Base-by-base conservation (phyloP, 1,284 basidiomycete species). In the Apiotrichum laibachii region DNA sequence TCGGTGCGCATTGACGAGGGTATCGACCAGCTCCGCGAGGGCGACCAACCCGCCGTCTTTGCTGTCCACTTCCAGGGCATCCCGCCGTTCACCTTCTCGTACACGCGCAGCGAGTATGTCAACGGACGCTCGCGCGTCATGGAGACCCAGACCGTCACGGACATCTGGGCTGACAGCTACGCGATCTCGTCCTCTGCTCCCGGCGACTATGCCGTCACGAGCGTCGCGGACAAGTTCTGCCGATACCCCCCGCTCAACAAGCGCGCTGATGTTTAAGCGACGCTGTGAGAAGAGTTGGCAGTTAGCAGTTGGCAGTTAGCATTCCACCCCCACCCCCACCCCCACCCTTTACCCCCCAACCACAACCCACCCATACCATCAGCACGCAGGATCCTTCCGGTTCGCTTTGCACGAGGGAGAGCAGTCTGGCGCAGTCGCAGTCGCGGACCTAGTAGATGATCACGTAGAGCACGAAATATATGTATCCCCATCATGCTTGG, bases 51-150 rank as follows among this genome's bases (percentile, higher is more conserved):
- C 11, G 91, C 95, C 73, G 94, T 96, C 63, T 81, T 90, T 57
- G 53, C 49, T 48, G 96, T 99, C 78, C 86, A 84, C 12, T 85
- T 99, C 61, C 82, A 86, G 48, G 95, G 95, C 56, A 89, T 90
- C 67, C 88, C 95, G 40, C 95, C 95, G 0, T 99, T 96, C 79
- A 89, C 92, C 1, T 98, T 99, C 78, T 92, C 90, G 0, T 93
- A 92, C 74, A 90, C 92, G 73, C 84, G 91, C 48, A 84, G 83
- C 78, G 68, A 77, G 61, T 50, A 62, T 16, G 53, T 67, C 18
- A 42, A 34, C 22, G 62, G 67, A 12, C 69, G 63, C 46, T 51
- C 63, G 16, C 88, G 86, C 71, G 85, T 93, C 19, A 82, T 92
- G 13, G 92, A 95, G 72, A 92, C 90, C 22, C 61, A 76, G 71